Evolutionary conservation across 179 eudicot genomes (phyloP).

Genomic region (Pouteria campechiana): DNA sequence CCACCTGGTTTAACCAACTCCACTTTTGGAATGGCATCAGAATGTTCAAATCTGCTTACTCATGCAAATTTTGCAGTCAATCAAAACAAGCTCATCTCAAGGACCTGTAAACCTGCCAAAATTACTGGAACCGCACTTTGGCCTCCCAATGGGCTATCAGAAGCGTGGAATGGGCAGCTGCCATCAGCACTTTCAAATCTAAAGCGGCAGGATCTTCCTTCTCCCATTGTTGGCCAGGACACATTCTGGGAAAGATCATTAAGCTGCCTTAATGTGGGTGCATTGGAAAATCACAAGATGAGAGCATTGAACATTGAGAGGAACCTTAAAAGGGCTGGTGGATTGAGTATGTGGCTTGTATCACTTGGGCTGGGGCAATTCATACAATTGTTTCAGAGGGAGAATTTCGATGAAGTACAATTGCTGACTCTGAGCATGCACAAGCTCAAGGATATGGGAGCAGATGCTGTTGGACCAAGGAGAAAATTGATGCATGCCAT

Average conservation of each 20-base stretch:
- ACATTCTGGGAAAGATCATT: conserved; percentile 4
- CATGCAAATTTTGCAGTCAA: too few species aligned
- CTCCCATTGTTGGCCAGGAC: too few species aligned
- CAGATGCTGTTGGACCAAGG: conserved; percentile 79
- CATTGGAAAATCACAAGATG: conserved; percentile 32
- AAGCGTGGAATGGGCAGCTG: background rate
- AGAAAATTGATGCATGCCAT: conserved; percentile 93
- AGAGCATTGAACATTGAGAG: conserved; percentile 61
- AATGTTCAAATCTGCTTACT: background rate
- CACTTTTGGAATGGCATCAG: background rate
- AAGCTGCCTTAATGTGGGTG: conserved; percentile 12
- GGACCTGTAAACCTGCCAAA: conserved; percentile 10
- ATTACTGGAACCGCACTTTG: too few species aligned
- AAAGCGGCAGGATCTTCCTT: background rate
- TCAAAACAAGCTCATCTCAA: too few species aligned
- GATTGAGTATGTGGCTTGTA: conserved; percentile 65
- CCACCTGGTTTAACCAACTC: conserved; percentile 7
- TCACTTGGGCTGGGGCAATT: conserved; percentile 70
- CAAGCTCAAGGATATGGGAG: conserved; percentile 95
- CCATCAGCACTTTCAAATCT: background rate
- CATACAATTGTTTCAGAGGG: conserved; percentile 34
- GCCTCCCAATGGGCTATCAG: too few species aligned
- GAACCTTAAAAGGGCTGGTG: conserved; percentile 72
- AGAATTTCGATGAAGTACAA: conserved; percentile 46
- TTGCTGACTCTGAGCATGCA: conserved; percentile 64